Base-by-base conservation (phyloP, 768 basidiomycete genomes). In the Psilocybe cyanescens region DNA sequence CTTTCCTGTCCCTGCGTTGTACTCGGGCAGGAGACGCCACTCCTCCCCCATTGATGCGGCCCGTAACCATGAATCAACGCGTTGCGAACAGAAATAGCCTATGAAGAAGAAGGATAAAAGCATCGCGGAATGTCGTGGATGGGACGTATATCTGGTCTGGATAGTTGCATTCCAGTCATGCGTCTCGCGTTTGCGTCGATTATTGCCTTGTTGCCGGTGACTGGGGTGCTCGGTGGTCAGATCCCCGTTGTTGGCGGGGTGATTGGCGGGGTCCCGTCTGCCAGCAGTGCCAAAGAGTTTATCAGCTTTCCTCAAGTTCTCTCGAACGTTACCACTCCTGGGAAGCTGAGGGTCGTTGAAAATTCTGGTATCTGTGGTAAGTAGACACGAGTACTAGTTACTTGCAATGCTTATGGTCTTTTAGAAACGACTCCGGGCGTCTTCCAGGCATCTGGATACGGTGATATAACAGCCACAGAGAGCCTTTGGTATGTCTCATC, bases 301-400 rank as follows among this genome's bases (percentile, higher is more conserved):
- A 17, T 19, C 24, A 14, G 11, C 16, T 8, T 46, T 19, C 31
- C 65, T 19, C 28, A 63, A 3, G 37, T 49, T 6, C 47, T 61
- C n/a, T 33, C 70, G 3, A 55, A 68, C 9, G 69, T 73, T 7
- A 75, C 73, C 3, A 78, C 74, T 2, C 81, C 84, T 4, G 84
- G 84, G 19, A 76, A 80, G 62, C 76, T 88, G 35, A 81, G 87
- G 8, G 78, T 84, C 12, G 77, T 80, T 1, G 83, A 88, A 65
- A 88, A 88, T 63, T 86, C 86, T 8, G 85, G 86, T n/a, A 67
- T 88, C 39, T 89, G 87, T 70, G 84, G 84, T 84, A n/a, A 17
- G 59, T 65, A 9, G 11, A 3, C 17, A 24, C 2, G 24, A 24
- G 24, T 24, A 24, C 24, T 24, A 2, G 24, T 24, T 24, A 24